Conservation (phyloP, 495 filamentous ascomycete species). For the Daldinia caldariorum region DNA sequence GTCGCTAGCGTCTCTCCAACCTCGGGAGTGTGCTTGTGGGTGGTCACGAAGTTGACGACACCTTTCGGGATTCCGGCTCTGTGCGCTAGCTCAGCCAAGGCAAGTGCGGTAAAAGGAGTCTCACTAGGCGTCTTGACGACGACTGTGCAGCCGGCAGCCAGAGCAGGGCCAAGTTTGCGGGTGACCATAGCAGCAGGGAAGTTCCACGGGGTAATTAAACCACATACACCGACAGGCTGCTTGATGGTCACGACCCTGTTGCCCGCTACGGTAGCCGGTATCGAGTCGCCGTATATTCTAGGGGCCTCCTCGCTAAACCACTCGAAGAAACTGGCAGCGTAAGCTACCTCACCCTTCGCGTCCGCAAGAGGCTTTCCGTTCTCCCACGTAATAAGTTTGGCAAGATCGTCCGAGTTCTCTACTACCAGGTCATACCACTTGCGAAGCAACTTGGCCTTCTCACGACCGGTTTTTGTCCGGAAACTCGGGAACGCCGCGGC, state of each 20-base stretch:
- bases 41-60: constrained; percentile 83
- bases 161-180: constrained; percentile 83
- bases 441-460: constrained; percentile 82
- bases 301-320: constrained; percentile 85
- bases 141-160: constrained; percentile 79
- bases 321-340: constrained; percentile 81
- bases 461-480: constrained; percentile 76
- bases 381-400: constrained; percentile 87
- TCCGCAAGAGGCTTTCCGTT: constrained; percentile 80
- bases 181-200: constrained; percentile 95
- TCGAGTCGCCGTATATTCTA: constrained; percentile 77
- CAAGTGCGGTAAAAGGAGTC: constrained; percentile 85
- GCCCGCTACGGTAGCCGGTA: constrained; percentile 71
- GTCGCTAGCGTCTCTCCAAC: constrained; percentile 79
- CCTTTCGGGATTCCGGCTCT: constrained; percentile 87
- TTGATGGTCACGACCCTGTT: constrained; percentile 83
- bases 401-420: constrained; percentile 87
- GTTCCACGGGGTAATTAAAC: constrained; percentile 96
- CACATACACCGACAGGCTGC: constrained; percentile 93
- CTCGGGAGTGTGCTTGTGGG: constrained; percentile 73
- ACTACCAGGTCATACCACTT: constrained; percentile 92
- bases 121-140: constrained; percentile 86
- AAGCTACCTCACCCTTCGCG: constrained; percentile 76
- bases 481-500: constrained; percentile 79
- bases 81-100: constrained; percentile 81